Base-by-base conservation (phyloP, 2,329 filamentous ascomycete genomes). In the Xylaria polymorpha region DNA sequence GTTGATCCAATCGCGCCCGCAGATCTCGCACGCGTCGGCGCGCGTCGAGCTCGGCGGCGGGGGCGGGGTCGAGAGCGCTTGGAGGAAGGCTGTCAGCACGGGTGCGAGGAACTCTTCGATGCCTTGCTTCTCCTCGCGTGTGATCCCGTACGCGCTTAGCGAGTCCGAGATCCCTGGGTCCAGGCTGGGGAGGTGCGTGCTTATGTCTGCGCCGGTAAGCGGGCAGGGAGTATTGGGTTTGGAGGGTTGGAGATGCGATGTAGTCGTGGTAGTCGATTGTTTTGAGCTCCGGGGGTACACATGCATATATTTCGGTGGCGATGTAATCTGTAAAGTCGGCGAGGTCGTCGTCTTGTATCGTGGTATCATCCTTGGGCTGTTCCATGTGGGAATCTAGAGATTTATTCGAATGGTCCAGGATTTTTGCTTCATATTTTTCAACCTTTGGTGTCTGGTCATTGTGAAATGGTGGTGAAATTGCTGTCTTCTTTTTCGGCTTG, bases 251-350 rank as follows among this genome's bases (percentile, higher is more conserved):
- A 56, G 84, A 80, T 65, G 85, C 81, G 73, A 86, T 81, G 78
- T 87, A 87, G 53, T 80, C 79, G 53, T 87, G 80, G 79, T 93
- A 88, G 32, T 88, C 86, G 2, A 95, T 81, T 1, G 82, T 84
- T 72, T 88, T 86, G 0, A 96, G 83, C 20, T 86, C 83, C 0
- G 76, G 25, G 0, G 92, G 92, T 0, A 97, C 85, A 43, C 81
- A 83, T 5, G 84, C 80, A 79, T 95, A 97, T 62, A 91, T 88
- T 77, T 92, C 87, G 57, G 83, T 80, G 29, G 92, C 89, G 37
- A 96, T 86, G 79, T 94, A 96, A 83, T 94, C 90, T 63, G 92
- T 89, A 80, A 97, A 97, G 0, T 97, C 94, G 32, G 88, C 87
- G 25, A 96, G 81, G 64, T 94, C 92, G 73, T 91, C 90, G 5